A percentile compares a stretch with the other conserved stretches of the same genome.
Evolutionary conservation across 129 eudicot species (phyloP).

Genomic region (Pittosporum tobira): DNA sequence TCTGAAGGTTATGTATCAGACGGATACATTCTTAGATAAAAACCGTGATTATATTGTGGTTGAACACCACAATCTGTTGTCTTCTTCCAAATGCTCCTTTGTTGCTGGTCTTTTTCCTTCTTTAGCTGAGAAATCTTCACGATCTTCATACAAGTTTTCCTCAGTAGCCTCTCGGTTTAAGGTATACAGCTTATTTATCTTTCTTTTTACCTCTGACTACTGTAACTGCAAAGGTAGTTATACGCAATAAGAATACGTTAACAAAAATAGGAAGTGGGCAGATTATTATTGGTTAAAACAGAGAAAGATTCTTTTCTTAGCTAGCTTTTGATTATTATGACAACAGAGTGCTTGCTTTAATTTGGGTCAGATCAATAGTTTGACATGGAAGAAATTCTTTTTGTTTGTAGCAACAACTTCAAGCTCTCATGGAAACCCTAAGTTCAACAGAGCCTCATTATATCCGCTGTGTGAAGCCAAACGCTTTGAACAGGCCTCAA

Average conservation of each 20-base stretch:
- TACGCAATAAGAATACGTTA: not conserved
- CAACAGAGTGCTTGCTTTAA: not conserved
- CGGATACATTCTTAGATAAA: conserved; percentile 77
- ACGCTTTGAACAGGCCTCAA: conserved; percentile 71
- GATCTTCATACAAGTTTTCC: conserved; percentile 94
- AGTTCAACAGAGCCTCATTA: conserved; percentile 95
- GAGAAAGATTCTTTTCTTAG: not conserved
- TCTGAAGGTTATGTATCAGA: conserved; percentile 84
- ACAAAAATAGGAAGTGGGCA: not conserved
- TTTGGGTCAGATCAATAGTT: too few species aligned
- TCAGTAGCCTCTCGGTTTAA: conserved; percentile 94
- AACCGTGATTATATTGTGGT: conserved; percentile 92
- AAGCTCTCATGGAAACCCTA: conserved; percentile 97
- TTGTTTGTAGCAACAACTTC: conserved; percentile 86
- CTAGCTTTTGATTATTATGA: not conserved
- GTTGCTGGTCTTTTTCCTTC: conserved; percentile 79
- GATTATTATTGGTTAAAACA: not conserved
- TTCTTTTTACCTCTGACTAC: not conserved
- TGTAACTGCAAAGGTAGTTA: not conserved
- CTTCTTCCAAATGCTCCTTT: conserved; percentile 78
- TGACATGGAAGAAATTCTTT: not conserved
- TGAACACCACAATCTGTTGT: conserved; percentile 75
- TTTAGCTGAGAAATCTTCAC: conserved; percentile 73
- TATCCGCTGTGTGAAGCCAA: conserved; percentile 93
- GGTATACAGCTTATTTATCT: conserved; percentile 33